Evolutionary conservation across 345 rosid species (phyloP), one percentile per base, ranked within the genome.

Genomic region (Gossypium raimondii): DNA sequence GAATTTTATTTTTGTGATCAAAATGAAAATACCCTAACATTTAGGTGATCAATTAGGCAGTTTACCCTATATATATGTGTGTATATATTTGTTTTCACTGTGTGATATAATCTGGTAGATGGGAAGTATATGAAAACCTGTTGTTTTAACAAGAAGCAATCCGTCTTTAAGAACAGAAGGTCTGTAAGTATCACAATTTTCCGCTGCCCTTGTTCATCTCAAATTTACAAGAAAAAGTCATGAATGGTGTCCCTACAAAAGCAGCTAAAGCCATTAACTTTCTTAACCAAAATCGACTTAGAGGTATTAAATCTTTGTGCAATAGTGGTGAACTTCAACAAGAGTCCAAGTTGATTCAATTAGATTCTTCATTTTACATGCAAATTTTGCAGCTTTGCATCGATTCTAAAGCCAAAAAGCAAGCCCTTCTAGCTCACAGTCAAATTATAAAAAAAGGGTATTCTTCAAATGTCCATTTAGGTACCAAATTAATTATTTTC

Each of bases 361-460:
- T 70, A 10, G 45, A 43, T 38, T 75, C 73, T 60, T 75, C 74
- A 29, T 29, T 52, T n/a, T 82, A 78, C 75, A 73, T 81, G 84
- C 72, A 82, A 55, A 6, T 82, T 11, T 78, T 90, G 44, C 81
- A 78, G 53, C 70, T 82, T 62, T 88, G 87, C 79, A 76, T 79
- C 20, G 51, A 76, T 53, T 38, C 25, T 27, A 56, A 56, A 72
- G 72, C 81, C 1, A 64, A 78, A 48, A 65, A 74, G 9, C 77
- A 67, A 8, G 82, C 83, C 71, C 66, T 68, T 22, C 43, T 68
- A 78, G 75, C 87, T 68, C 96, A 89, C 29, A 77, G 83, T 69
- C 84, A 81, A 48, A 56, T 85, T 14, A 71, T 85, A 61, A 84
- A 85, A 43, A 84, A 80, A 55, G 90, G 92, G 78, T 79, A 79